Evolutionary conservation across 2,329 filamentous ascomycete species (phyloP), one percentile per base, ranked within the genome.

Genomic region (Blastomyces gilchristii): DNA sequence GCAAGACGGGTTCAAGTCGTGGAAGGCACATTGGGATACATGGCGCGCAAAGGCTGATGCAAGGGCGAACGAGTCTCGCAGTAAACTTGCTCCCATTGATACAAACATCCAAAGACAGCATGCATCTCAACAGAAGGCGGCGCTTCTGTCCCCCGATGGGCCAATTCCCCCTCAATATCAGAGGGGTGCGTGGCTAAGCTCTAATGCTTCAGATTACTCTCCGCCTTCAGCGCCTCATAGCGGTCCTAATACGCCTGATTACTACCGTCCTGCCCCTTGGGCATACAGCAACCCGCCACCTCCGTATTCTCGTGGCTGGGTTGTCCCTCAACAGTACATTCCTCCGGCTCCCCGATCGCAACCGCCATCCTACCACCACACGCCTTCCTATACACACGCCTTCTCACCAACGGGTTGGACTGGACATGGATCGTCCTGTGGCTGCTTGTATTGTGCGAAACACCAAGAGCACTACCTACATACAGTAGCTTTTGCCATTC

Each of bases 21-120:
- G 87, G 86, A 79, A 83, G 54, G 77, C 81, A 63, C 85, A 85
- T 70, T 90, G 87, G 87, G 81, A 85, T 63, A 81, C 81, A 37
- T 89, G 85, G 78, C 80, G 84, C 68, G 76, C 76, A 64, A 81
- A 80, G 73, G 75, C 78, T 68, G 71, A 75, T 63, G 75, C 81
- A 69, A 76, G 77, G 68, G 75, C 70, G 67, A 79, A 74, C 67
- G 79, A 76, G 67, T 76, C 72, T 67, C 77, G 74, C 68, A 77
- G 75, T 65, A 80, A 80, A 69, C 75, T 87, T 67, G 82, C 82
- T 60, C 84, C 85, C 41, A 82, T 89, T 66, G 84, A 89, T 69
- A 89, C 86, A 61, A 86, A 83, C 66, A 76, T 87, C 63, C 77
- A 83, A 66, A 80, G 83, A 63, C 75, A 79, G 67, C 76, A 79